phyloP scores from a whole-genome alignment of 306 rosid species.

The Amphicarpaea edgeworthii region DNA sequence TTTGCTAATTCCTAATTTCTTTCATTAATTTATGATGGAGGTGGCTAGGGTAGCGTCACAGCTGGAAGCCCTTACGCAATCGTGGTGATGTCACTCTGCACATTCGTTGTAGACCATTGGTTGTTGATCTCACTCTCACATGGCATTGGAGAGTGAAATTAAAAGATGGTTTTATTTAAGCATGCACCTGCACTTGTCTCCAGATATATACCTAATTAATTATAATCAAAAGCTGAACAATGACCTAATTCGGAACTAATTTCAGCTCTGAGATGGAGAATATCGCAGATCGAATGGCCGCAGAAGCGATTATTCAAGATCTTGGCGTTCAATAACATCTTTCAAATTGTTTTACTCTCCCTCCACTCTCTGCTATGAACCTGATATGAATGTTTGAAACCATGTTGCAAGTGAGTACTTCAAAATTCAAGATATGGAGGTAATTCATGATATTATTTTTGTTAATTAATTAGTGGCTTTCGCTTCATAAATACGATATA shows the following conservation, averaged over 20 bases:
- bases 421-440: background rate
- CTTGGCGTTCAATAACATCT: too few species aligned
- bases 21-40: background rate
- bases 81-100: background rate
- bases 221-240: background rate
- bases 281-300: too few species aligned
- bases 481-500: background rate
- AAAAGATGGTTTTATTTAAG: background rate
- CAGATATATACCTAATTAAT: background rate
- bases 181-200: conserved; percentile 18
- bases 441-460: background rate
- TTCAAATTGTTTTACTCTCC: too few species aligned
- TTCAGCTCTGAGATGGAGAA: background rate
- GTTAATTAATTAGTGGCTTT: background rate
- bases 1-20: too few species aligned
- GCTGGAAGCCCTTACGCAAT: background rate
- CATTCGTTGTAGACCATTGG: background rate
- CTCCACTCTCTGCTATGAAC: background rate
- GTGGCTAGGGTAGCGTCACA: background rate
- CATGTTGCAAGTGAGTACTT: background rate
- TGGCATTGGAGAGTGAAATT: background rate
- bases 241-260: background rate
- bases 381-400: background rate
- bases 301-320: background rate
- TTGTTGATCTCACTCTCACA: background rate